Conservation (phyloP, 2,329 filamentous ascomycete genomes). For the Amylocarpus encephaloides region DNA sequence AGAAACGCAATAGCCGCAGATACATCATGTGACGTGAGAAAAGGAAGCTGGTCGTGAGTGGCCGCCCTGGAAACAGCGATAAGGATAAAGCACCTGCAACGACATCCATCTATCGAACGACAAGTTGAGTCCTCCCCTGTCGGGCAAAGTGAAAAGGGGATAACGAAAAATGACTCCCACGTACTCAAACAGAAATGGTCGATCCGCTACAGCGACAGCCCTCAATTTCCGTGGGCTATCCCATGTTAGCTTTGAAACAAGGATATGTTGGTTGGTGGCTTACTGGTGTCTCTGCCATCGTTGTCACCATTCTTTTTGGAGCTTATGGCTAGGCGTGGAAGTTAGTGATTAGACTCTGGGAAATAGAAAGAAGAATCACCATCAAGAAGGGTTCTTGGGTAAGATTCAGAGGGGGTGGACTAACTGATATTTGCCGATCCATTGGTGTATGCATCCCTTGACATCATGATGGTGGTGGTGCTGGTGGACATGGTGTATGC, state of each 20-base stretch:
- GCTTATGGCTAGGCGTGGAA: neutral
- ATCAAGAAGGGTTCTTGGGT: neutral
- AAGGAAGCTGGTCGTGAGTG: too few relatives aligned
- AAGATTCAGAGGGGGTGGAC: neutral
- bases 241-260: neutral
- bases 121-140: neutral
- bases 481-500: neutral
- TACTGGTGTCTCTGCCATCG: slow-evolving; percentile 1
- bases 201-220: neutral
- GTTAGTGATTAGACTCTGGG: neutral
- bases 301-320: neutral
- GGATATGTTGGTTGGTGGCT: neutral
- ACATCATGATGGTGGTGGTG: neutral
- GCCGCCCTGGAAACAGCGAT: neutral
- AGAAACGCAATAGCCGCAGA: neutral
- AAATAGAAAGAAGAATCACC: neutral
- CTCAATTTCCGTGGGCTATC: neutral
- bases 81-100: neutral
- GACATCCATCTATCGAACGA: neutral
- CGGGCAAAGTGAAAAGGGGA: neutral
- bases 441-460: neutral
- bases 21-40: neutral
- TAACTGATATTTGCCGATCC: neutral
- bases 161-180: neutral
- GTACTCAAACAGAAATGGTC: neutral